Evolutionary conservation across 148 eudicot species (phyloP).

Genomic region (Vaccinium vitisidaea): DNA sequence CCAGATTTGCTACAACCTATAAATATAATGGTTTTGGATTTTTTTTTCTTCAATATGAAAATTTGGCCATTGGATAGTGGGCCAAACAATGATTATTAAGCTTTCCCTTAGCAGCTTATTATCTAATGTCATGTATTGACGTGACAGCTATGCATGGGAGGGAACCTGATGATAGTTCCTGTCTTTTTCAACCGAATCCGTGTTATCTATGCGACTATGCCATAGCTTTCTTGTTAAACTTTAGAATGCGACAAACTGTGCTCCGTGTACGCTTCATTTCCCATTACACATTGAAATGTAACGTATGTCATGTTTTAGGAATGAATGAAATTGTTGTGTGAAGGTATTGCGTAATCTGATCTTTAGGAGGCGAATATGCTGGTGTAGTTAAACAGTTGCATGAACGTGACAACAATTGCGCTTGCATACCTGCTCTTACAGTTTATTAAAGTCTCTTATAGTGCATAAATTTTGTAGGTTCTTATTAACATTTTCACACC

Average conservation of each 20-base stretch:
- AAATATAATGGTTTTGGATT: not conserved
- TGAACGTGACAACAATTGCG: not conserved
- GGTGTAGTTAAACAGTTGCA: not conserved
- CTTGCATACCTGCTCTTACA: not conserved
- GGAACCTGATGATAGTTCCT: not conserved
- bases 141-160: not conserved
- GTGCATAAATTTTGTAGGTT: not conserved
- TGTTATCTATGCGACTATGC: not conserved
- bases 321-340: not conserved
- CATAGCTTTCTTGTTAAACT: not conserved
- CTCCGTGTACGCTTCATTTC: not conserved
- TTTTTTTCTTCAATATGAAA: not conserved
- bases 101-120: not conserved
- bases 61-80: not conserved
- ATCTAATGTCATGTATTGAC: not conserved
- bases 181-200: not conserved
- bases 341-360: not conserved
- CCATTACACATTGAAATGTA: not conserved
- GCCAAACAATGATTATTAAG: not conserved
- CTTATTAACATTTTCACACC: not conserved
- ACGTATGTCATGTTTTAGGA: not conserved
- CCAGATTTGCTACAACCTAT: not conserved
- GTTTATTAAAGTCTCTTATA: not conserved
- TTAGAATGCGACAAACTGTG: not conserved
- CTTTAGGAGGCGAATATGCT: not conserved